Evolutionary conservation across 441 rosid genomes (phyloP), one percentile per base, ranked within the genome.

Genomic region (Theobroma grandiflorum): DNA sequence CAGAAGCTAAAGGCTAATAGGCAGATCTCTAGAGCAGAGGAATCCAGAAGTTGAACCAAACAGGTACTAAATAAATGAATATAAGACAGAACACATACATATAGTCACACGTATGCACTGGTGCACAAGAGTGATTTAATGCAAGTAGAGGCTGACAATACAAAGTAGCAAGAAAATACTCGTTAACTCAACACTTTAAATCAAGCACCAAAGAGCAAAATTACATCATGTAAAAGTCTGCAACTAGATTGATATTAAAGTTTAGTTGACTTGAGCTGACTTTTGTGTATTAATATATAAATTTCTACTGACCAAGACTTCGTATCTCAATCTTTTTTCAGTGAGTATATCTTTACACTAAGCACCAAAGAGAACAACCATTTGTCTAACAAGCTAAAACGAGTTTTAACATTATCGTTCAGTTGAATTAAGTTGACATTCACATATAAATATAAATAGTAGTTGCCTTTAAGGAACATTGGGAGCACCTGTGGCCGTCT

Each of bases 401-500:
- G 38, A 73, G 50, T 20, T 20, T 55, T 18, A 6, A 16, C 49
- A 57, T 57, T 20, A 38, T 50, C 16, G 16, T 73, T 57, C 77
- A 73, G 65, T 55, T 38, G 33, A 55, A 73, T 55, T 12, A 14
- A 73, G 37, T 38, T 58, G 12, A 52, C 63, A 20, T 57, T 38
- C 35, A 73, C 40, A 55, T 20, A n/a, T 55, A 22, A 9, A 72
- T 53, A 57, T 40, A 50, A 40, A 73, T 12, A 22, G 20, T 15
- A 20, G n/a, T 73, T 20, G n/a, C 52, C 52, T 40, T 77, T 50
- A 78, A 31, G 6, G 47, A 77, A 80, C 67, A 59, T 8, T 16
- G 43, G 8, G 49, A 37, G 63, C 90, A 95, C 99, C 94, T 90
- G 98, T 45, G 99, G 99, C 87, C 90, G 91, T 81, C 95, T 88